Base-by-base conservation (phyloP, 768 basidiomycete species). In the Lyophyllum atratum region DNA sequence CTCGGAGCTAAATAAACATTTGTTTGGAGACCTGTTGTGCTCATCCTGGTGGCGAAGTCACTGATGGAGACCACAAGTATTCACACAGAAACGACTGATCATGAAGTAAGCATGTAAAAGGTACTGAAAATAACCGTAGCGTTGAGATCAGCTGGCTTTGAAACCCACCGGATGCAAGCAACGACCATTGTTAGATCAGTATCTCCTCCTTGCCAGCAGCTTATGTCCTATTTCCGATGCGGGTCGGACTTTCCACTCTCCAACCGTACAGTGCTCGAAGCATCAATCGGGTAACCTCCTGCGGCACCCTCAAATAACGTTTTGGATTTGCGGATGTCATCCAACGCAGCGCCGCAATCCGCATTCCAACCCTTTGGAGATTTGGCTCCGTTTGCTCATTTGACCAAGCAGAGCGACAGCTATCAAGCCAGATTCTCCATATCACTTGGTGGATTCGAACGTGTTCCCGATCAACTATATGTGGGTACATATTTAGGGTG, bases 211-310 rank as follows among this genome's bases (percentile, higher is more conserved):
- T 25, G 39, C 33, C 56, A 58, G 52, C 56, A 58, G 52, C 53
- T 59, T 62, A 59, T 59, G 55, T 59, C 58, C 58, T 42, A 56
- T 51, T 17, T 60, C 59, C 62, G 61, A 39, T 49, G 44, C 37
- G 50, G 26, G 42, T 44, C 47, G 45, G 49, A 24, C 29, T 42
- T 9, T 31, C 28, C 37, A 52, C 10, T 48, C 46, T 39, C 34
- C 31, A 29, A 49, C 43, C 6, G 11, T 48, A 48, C 21, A 47
- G 29, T 33, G 53, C 47, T 31, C 33, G 50, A 52, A 55, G 52
- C 46, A 62, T 62, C 55, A 62, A 54, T 59, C 52, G 45, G 52
- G 52, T 56, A 59, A 26, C 43, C 54, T 59, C 47, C 49, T 50
- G 48, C 56, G 53, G 56, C 55, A 45, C 59, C 56, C 58, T 56